These are phyloP conservation scores for Prunus armeniaca DNA, from an alignment of 306 rosid genomes.

Conservation along the genomic window DNA sequence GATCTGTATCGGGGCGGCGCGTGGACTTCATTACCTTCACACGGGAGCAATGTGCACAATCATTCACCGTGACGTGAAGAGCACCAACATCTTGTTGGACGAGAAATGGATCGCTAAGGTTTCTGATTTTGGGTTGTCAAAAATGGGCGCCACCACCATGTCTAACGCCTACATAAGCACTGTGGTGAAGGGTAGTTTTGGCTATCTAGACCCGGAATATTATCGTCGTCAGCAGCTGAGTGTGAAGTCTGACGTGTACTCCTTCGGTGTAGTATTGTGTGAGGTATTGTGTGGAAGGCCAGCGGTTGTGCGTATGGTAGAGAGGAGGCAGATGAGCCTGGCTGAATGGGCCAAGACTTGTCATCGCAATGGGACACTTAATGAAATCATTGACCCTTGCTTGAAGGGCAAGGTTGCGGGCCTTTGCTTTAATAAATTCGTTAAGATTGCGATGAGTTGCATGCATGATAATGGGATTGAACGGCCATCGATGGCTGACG, in stretches of 20 bases:
- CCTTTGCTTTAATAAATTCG: conserved; percentile 38
- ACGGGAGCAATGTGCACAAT: conserved; percentile 15
- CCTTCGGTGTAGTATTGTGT: conserved; percentile 50
- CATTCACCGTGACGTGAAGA: conserved; percentile 48
- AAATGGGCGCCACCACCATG: conserved; percentile 6
- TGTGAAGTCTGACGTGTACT: conserved; percentile 55
- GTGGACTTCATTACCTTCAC: conserved; percentile 45
- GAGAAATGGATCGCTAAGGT: no score
- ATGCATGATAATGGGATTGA: conserved; percentile 38
- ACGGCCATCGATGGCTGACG: conserved; percentile 48
- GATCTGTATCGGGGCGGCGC: conserved; percentile 22
- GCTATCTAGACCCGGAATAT: conserved; percentile 34
- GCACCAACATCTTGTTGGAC: conserved; percentile 20
- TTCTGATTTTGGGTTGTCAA: conserved; percentile 43
- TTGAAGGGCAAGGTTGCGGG: conserved; percentile 25
- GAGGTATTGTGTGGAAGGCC: conserved; percentile 49
- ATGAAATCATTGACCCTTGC: conserved; percentile 37
- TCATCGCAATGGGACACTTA: conserved; percentile 18
- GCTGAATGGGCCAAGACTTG: conserved; percentile 38
- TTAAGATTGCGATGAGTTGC: conserved; percentile 44
- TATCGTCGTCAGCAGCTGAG: conserved; percentile 31
- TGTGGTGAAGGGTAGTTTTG: conserved; percentile 20
- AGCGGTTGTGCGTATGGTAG: conserved; percentile 11
- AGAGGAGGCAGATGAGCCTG: conserved; percentile 30
- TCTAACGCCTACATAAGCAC: conserved; percentile 32